phyloP scores from a whole-genome alignment of 2,329 filamentous ascomycete genomes.

The Fusarium sp. region DNA sequence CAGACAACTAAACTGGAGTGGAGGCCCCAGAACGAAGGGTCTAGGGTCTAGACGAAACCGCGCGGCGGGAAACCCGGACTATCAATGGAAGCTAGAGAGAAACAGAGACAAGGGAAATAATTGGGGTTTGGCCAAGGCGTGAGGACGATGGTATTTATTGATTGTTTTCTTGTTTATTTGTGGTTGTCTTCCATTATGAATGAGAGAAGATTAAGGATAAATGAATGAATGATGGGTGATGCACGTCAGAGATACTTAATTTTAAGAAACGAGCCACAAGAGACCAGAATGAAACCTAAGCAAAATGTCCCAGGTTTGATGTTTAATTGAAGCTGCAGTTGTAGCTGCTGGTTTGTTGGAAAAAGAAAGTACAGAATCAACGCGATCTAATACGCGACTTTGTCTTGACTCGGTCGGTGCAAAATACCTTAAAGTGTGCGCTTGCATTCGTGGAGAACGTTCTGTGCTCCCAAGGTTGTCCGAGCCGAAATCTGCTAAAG shows the following conservation, averaged over 20 bases:
- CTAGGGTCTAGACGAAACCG: constrained; percentile 39
- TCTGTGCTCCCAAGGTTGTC: constrained; percentile 3
- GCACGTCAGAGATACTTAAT: background rate
- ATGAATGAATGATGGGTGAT: background rate
- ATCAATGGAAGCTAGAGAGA: constrained; percentile 35
- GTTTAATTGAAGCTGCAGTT: constrained; percentile 11
- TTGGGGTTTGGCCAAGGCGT: constrained; percentile 21
- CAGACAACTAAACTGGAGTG: constrained; percentile 24
- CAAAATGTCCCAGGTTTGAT: constrained; percentile 1
- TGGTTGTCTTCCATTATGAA: background rate
- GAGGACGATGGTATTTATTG: constrained; percentile 23
- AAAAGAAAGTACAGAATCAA: constrained; percentile 3
- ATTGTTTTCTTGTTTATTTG: constrained; percentile 38
- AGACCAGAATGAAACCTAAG: background rate
- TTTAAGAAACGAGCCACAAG: background rate
- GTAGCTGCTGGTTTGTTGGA: constrained; percentile 19
- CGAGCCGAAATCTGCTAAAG: constrained; percentile 31
- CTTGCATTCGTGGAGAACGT: constrained; percentile 7
- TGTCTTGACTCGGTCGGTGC: constrained; percentile 18
- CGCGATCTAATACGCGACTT: constrained; percentile 41
- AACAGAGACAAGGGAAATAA: constrained; percentile 26
- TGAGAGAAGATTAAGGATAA: background rate
- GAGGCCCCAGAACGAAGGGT: constrained; percentile 30
- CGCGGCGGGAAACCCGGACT: constrained; percentile 41
- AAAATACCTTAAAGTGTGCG: constrained; percentile 31